These are phyloP conservation scores for Fusarium nodosum DNA, from an alignment of 2,329 filamentous ascomycete genomes.

Conservation along the genomic window DNA sequence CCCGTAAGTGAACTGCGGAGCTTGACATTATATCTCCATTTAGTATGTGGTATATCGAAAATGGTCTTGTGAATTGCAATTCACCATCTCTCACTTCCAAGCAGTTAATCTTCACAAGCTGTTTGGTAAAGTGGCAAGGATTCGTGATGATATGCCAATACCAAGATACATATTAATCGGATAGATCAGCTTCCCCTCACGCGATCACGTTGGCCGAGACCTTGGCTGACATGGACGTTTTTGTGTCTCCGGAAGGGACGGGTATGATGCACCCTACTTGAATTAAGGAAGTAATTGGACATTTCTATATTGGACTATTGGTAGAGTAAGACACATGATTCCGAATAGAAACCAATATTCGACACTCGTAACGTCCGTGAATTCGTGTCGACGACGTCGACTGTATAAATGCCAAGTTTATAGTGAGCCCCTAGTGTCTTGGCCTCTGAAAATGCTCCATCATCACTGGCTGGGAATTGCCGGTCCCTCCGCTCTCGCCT, in stretches of 20 bases:
- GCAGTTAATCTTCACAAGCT: background rate
- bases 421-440: slow-evolving; percentile 27
- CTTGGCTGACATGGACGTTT: slow-evolving; percentile 13
- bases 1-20: background rate
- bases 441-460: slow-evolving; percentile 3
- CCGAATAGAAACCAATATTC: background rate
- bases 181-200: slow-evolving; percentile 25
- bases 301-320: background rate
- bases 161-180: background rate
- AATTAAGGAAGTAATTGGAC: background rate
- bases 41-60: background rate
- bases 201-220: slow-evolving; percentile 20
- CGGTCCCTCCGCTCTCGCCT: slow-evolving; percentile 24
- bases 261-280: background rate
- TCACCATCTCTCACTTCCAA: background rate
- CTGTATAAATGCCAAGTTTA: slow-evolving; percentile 20
- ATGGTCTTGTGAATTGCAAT: background rate
- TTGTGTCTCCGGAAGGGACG: slow-evolving; percentile 11
- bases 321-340: background rate
- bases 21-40: background rate
- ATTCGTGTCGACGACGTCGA: slow-evolving; percentile 4
- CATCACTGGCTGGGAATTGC: slow-evolving; percentile 35
- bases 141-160: background rate
- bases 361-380: background rate
- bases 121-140: background rate